Conservation (phyloP, 352 stramenopile species). For the Phytophthora ramorum region DNA sequence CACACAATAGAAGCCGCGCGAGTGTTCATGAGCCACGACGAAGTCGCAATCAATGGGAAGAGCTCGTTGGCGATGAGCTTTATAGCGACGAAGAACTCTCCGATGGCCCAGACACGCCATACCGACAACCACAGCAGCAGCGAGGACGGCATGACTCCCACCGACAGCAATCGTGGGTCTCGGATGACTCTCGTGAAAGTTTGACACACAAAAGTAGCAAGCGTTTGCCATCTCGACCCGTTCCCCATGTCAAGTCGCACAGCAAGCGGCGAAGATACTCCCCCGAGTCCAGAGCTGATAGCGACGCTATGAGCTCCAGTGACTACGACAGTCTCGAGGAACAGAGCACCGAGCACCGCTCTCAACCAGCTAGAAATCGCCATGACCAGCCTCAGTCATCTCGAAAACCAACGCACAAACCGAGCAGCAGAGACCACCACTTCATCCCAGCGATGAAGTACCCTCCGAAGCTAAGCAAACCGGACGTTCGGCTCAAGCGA, state of each 20-base stretch:
- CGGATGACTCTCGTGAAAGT: background rate
- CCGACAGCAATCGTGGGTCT: background rate
- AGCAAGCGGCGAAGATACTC: slow-evolving; percentile 2
- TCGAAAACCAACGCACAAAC: background rate
- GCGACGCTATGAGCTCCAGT: background rate
- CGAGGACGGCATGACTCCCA: background rate
- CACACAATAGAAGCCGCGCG: background rate
- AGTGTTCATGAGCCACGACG: background rate
- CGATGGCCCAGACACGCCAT: slow-evolving; percentile 16
- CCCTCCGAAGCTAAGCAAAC: slow-evolving; percentile 8
- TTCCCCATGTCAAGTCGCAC: background rate
- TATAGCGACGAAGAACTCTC: slow-evolving; percentile 23
- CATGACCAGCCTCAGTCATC: background rate
- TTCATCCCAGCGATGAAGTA: slow-evolving; percentile 5
- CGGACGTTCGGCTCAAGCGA: background rate
- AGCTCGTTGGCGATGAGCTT: background rate
- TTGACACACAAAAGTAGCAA: background rate
- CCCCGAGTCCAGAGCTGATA: slow-evolving; percentile 9
- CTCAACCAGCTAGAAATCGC: background rate
- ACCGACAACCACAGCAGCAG: background rate
- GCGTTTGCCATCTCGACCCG: slow-evolving; percentile 1
- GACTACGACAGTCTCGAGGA: slow-evolving; percentile 6
- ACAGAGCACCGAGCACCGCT: background rate
- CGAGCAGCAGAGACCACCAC: background rate
- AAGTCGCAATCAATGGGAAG: slow-evolving; percentile 22